Base-by-base conservation (phyloP, 805 yeast genomes). In the Huiozyma sinensis region DNA sequence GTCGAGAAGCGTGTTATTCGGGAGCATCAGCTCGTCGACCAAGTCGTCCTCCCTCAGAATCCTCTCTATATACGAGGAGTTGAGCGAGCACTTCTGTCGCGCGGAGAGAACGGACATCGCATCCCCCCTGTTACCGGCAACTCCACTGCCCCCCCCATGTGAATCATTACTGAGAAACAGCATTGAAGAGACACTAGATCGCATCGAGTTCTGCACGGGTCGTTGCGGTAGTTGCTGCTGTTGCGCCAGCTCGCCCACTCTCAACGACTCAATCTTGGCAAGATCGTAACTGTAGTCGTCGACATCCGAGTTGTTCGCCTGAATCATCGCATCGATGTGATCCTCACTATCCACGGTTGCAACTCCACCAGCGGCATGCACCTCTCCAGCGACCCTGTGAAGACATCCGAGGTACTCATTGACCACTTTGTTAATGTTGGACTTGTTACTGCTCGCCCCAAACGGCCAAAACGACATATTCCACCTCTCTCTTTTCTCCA, bases 1-100 rank as follows among this genome's bases (percentile, higher is more conserved):
- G 53, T 78, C 83, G 11, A 78, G 38, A 33, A 63, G 44, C 11
- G 53, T 55, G 44, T 63, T 64, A 48, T 69, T 68, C 50, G 67
- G 68, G 24, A 59, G 58, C 33, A 63, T 56, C 39, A 71, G 45
- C 43, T 57, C 62, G 41, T 55, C 64, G 39, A 69, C 50, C n/a
- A 70, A 51, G 40, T 62, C 64, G 1, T 65, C 55, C 47, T 69
- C 72, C 39, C 63, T 65, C 32, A 70, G 45, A 1, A 67, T 49
- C 38, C 54, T 49, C 40, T 65, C 63, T 10, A 70, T 66, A 47
- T 67, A 71, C 5, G 44, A 39, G 11, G 42, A 41, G 43, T 47
- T 47, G n/a, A 54, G 42, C 24, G 24, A 17, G 24, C 24, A 17
- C 28, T 37, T 35, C 6, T 35, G 13, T 39, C 13, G 31, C 5